A percentile compares a stretch with the other conserved stretches of the same genome.
Evolutionary conservation across 2,329 filamentous ascomycete species (phyloP).

Genomic region (Metarhizium anisopliae): DNA sequence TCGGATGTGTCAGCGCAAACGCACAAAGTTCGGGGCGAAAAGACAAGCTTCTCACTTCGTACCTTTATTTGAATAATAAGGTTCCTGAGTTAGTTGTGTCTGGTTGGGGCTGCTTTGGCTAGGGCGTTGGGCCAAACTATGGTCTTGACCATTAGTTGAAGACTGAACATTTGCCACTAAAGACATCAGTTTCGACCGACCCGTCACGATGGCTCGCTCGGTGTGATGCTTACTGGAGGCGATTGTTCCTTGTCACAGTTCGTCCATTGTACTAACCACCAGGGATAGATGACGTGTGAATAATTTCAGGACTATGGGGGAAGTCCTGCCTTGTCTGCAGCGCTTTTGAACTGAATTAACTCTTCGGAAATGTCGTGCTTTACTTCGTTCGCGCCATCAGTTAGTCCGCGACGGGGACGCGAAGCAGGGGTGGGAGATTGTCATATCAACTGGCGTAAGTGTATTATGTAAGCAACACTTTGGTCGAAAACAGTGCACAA

Average conservation of each 20-base stretch:
- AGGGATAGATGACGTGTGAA: constrained; percentile 1
- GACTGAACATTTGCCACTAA: not conserved
- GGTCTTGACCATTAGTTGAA: not conserved
- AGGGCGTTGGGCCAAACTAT: not conserved
- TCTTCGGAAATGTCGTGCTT: not conserved
- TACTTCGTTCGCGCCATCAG: not conserved
- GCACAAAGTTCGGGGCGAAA: not conserved
- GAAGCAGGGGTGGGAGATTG: no score
- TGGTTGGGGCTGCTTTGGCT: not conserved
- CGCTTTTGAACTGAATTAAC: not conserved
- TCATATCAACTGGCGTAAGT: not conserved
- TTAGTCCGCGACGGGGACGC: not conserved
- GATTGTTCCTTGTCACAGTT: constrained; percentile 20
- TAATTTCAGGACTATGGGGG: constrained; percentile 4
- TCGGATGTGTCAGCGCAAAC: not conserved
- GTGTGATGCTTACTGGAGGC: constrained; percentile 18
- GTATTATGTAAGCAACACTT: not conserved
- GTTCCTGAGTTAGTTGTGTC: constrained; percentile 12
- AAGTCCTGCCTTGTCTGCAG: not conserved
- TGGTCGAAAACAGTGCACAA: not conserved
- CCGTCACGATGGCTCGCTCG: not conserved
- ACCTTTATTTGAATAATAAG: constrained; percentile 56
- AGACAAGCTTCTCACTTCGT: not conserved
- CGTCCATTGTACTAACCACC: constrained; percentile 16
- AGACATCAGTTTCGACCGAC: not conserved